Evolutionary conservation across 2,329 filamentous ascomycete genomes (phyloP), one percentile per base, ranked within the genome.

Genomic region (Fusarium sp.): DNA sequence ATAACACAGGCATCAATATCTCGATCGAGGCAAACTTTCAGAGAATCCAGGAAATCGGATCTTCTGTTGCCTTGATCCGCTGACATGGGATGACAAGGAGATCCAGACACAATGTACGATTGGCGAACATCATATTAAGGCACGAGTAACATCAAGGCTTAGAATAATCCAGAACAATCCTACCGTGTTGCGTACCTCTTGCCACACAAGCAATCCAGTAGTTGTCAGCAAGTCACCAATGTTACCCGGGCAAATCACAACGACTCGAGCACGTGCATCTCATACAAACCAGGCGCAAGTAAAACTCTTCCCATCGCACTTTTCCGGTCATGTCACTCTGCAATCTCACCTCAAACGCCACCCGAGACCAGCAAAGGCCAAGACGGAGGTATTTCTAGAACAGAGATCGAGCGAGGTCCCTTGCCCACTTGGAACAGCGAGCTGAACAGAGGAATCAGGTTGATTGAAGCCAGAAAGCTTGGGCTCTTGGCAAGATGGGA

Each of bases 331-430:
- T 9, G n/a, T 2, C 16, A 27, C n/a, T 44, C 8, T 24, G 18
- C 2, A 27, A 52, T 52, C 34, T 41, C n/a, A 53, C 24, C 18
- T 24, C 11, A 25, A n/a, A 6, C 48, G 22, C 48, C 32, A 52
- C 22, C 32, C 2, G 13, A 11, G 24, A 15, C 7, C 22, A 38
- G 13, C 8, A 40, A 40, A 38, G 34, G 49, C 49, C 49, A 53
- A 53, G 34, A 53, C 49, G 49, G 49, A 53, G 32, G 13, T 53
- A 22, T 9, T 53, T 53, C 49, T 53, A 53, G 18, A 43, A 53
- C 32, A 43, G 44, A 29, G n/a, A 53, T 29, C 24, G 15, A 43
- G n/a, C 22, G 22, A 22, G 22, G 22, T 22, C 22, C 22, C 22
- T 22, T 22, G 22, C 22, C 22, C 22, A 22, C 22, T 22, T 22